Conservation (phyloP, 1,139 yeast species). For the Wickerhamomyces sp. region DNA sequence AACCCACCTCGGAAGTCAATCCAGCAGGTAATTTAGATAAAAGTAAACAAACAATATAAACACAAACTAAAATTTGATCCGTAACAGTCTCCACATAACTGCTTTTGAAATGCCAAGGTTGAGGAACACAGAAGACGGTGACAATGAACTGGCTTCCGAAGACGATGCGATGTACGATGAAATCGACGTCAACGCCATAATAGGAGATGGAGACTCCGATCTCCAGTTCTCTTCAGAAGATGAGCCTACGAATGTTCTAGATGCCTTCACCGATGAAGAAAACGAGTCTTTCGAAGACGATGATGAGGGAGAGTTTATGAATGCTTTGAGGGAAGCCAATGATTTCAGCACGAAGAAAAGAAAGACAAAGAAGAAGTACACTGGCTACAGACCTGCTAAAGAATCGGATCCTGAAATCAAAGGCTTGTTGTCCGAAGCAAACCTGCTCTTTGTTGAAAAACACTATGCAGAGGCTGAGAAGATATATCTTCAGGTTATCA, state of each 20-base stretch:
- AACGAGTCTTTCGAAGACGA: constrained; percentile 28
- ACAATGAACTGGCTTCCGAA: too few species aligned
- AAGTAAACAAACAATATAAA: too few species aligned
- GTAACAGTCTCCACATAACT: too few species aligned
- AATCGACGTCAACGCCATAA: constrained; percentile 21
- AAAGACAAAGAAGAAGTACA: constrained; percentile 28
- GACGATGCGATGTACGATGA: constrained; percentile 11
- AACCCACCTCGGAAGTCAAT: too few species aligned
- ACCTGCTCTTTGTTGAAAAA: constrained; percentile 68
- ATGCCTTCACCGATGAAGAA: constrained; percentile 31
- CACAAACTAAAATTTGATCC: too few species aligned
- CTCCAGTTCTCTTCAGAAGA: constrained; percentile 12
- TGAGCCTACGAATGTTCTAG: constrained; percentile 28
- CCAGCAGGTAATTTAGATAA: too few species aligned
- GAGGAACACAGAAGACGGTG: too few species aligned
- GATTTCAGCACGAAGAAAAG: constrained; percentile 49
- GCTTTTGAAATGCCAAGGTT: too few species aligned
- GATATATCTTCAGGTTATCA: constrained; percentile 67
- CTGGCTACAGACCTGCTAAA: constrained; percentile 34
- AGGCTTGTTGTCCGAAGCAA: constrained; percentile 61
- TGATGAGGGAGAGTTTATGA: constrained; percentile 45
- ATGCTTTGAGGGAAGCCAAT: constrained; percentile 59
- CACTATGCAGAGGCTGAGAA: constrained; percentile 64
- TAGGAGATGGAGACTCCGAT: constrained; percentile 22
- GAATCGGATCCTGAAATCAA: constrained; percentile 70